These are phyloP conservation scores for Sugiyamaella chiloensis DNA, from an alignment of 805 yeast species.

Conservation along the genomic window DNA sequence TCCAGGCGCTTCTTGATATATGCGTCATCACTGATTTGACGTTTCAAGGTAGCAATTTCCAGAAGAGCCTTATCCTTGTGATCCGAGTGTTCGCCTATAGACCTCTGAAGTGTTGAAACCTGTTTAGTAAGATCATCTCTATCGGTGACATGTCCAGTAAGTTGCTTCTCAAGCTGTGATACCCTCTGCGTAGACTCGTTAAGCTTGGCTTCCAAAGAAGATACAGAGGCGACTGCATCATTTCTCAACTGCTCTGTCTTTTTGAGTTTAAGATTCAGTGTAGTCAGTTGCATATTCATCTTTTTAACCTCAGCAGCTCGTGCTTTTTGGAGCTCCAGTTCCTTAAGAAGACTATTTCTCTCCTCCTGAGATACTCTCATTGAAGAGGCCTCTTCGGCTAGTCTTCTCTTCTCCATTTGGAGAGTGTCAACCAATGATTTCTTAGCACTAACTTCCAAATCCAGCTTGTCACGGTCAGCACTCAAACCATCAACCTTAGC, in stretches of 20 bases:
- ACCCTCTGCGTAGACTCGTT: slow-evolving; percentile 6
- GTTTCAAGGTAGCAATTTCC: slow-evolving; percentile 20
- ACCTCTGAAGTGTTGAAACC: slow-evolving; percentile 19
- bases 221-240: slow-evolving; percentile 17
- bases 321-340: slow-evolving; percentile 22
- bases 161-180: slow-evolving; percentile 9
- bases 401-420: slow-evolving; percentile 14
- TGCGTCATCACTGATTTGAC: slow-evolving; percentile 13
- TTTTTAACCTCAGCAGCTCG: slow-evolving; percentile 18
- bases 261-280: slow-evolving; percentile 20
- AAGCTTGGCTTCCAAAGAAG: slow-evolving; percentile 14
- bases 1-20: slow-evolving; percentile 21
- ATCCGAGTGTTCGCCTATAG: slow-evolving; percentile 19
- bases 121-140: slow-evolving; percentile 15
- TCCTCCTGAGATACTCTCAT: slow-evolving; percentile 16
- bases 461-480: slow-evolving; percentile 14
- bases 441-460: slow-evolving; percentile 24
- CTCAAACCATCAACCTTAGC: slow-evolving; percentile 13
- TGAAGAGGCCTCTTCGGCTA: slow-evolving; percentile 11
- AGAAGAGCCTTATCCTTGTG: slow-evolving; percentile 21
- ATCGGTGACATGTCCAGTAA: slow-evolving; percentile 8
- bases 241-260: slow-evolving; percentile 19
- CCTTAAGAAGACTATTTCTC: slow-evolving; percentile 15
- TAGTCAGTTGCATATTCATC: slow-evolving; percentile 18
- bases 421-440: slow-evolving; percentile 19